These are phyloP conservation scores for Rhizopogon salebrosus DNA, from an alignment of 768 basidiomycete genomes.

Conservation along the genomic window DNA sequence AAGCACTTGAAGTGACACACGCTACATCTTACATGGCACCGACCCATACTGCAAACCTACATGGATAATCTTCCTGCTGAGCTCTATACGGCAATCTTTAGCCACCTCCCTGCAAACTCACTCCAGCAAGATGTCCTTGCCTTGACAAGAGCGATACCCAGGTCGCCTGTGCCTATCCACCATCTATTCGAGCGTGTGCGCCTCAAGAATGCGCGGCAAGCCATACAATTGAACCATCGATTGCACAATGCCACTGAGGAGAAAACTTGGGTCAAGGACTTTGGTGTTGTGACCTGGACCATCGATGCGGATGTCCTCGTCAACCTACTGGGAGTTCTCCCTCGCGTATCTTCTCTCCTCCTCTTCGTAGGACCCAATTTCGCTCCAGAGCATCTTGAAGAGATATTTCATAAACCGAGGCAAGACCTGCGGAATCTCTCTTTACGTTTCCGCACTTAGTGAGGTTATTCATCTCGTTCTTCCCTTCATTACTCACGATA, in stretches of 20 bases:
- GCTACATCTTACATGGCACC: too few species aligned
- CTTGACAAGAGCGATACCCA: slow-evolving; percentile 60
- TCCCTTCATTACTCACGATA: background rate
- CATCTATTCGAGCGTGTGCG: slow-evolving; percentile 56
- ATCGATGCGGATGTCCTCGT: slow-evolving; percentile 73
- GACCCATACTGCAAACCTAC: slow-evolving; percentile 9
- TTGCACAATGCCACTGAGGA: slow-evolving; percentile 36
- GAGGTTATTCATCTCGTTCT: slow-evolving; percentile 19
- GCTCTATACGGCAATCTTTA: slow-evolving; percentile 56
- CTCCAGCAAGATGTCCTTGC: slow-evolving; percentile 52
- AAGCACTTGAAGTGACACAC: too few species aligned
- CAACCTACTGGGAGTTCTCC: slow-evolving; percentile 59
- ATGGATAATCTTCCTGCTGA: slow-evolving; percentile 53
- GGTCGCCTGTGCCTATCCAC: slow-evolving; percentile 47
- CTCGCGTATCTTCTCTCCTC: slow-evolving; percentile 42
- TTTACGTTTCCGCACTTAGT: slow-evolving; percentile 83
- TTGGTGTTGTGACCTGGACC: slow-evolving; percentile 58
- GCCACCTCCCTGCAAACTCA: slow-evolving; percentile 39
- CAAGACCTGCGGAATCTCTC: slow-evolving; percentile 45
- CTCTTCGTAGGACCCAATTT: slow-evolving; percentile 76
- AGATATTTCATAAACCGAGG: slow-evolving; percentile 52
- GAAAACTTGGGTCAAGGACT: slow-evolving; percentile 38
- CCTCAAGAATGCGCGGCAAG: slow-evolving; percentile 46
- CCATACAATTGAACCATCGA: slow-evolving; percentile 51
- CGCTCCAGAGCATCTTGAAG: slow-evolving; percentile 75